Percentiles rank a stretch among this genome's conserved stretches.
Evolutionary conservation across 2,329 filamentous ascomycete species (phyloP).

Genomic region (Rhinocladiella similis): DNA sequence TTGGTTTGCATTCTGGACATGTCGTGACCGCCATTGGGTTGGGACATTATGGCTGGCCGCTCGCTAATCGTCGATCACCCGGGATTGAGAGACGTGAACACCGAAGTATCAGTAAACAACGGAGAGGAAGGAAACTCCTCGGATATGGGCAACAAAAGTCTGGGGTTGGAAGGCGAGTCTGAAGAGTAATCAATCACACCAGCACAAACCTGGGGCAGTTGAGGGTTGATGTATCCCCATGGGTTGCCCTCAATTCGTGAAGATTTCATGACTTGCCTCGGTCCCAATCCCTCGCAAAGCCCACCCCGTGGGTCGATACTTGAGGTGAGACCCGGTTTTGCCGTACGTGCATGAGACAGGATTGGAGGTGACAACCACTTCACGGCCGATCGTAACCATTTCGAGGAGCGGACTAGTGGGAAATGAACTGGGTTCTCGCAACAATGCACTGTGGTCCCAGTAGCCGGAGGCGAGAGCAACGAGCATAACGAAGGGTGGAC

Average conservation of each 20-base stretch:
- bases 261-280: not conserved
- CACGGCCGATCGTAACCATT: not conserved
- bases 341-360: not conserved
- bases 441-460: not conserved
- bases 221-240: slow-evolving; percentile 2
- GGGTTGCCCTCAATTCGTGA: not conserved
- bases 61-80: not conserved
- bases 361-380: not conserved
- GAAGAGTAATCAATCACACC: not conserved
- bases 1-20: slow-evolving; percentile 31
- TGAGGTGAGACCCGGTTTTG: not conserved
- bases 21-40: slow-evolving; percentile 5
- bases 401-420: not conserved
- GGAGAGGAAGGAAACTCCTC: not conserved
- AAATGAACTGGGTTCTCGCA: not conserved
- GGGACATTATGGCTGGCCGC: not conserved
- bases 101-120: slow-evolving; percentile 1
- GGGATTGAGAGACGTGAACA: not conserved
- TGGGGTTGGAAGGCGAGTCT: not conserved
- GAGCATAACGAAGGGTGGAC: not conserved
- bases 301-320: not conserved
- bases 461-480: not conserved
- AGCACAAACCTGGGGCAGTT: not conserved
- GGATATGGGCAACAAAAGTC: not conserved
- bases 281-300: not conserved